These are phyloP conservation scores for Aphanomyces invadans DNA, from an alignment of 352 stramenopile species.

Conservation along the genomic window DNA sequence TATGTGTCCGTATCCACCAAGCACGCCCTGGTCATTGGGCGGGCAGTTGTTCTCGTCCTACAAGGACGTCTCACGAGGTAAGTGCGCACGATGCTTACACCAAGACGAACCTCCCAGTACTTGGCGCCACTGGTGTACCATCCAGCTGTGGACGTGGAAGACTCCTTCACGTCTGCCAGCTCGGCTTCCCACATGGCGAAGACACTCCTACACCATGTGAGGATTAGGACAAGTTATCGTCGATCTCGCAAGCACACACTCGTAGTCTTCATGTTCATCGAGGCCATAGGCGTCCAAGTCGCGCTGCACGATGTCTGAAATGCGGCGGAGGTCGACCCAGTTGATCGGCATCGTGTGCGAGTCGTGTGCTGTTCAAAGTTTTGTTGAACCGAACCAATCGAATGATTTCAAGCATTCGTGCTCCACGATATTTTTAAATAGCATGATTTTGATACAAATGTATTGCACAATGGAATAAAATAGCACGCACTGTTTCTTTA, in stretches of 20 bases:
- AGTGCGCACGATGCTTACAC: neutral
- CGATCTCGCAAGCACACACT: constrained; percentile 29
- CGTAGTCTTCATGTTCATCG: constrained; percentile 51
- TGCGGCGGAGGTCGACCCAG: constrained; percentile 44
- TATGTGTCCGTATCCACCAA: constrained; percentile 87
- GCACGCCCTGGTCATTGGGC: constrained; percentile 88
- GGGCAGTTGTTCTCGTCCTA: constrained; percentile 88
- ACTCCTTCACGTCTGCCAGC: constrained; percentile 34
- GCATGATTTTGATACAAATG: neutral
- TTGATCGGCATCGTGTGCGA: constrained; percentile 30
- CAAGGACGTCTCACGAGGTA: neutral
- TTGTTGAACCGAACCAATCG: neutral
- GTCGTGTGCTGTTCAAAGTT: no score
- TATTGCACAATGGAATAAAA: no score
- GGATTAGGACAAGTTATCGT: neutral
- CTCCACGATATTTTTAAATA: constrained; percentile 11
- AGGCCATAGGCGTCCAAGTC: constrained; percentile 53
- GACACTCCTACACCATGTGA: constrained; percentile 36
- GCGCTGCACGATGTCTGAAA: constrained; percentile 49
- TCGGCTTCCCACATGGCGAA: constrained; percentile 69
- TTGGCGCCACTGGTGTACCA: constrained; percentile 70
- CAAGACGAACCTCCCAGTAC: constrained; percentile 50
- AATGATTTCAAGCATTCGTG: neutral
- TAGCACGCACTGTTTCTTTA: no score
- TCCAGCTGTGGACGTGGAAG: constrained; percentile 26